phyloP scores from a whole-genome alignment of 2,329 filamentous ascomycete species.

The Colletotrichum cuscutae region DNA sequence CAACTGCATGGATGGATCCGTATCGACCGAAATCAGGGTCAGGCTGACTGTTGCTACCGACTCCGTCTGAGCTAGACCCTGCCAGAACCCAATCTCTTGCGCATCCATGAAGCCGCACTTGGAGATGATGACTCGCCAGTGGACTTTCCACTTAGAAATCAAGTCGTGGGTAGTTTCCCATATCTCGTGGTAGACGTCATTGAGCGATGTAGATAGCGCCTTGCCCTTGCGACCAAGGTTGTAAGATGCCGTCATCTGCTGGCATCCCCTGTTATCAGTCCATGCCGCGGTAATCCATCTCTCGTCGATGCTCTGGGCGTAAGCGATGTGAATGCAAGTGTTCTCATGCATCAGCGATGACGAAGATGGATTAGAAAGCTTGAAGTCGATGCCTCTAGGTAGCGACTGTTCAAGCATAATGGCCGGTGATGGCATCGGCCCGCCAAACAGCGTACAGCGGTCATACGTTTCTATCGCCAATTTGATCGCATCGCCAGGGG shows the following conservation, averaged over 20 bases:
- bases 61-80: conserved; percentile 62
- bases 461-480: conserved; percentile 83
- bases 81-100: conserved; percentile 72
- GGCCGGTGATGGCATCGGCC: conserved; percentile 72
- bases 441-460: conserved; percentile 70
- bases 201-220: conserved; percentile 61
- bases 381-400: conserved; percentile 80
- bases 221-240: conserved; percentile 72
- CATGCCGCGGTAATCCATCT: conserved; percentile 84
- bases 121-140: conserved; percentile 81
- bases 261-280: conserved; percentile 81
- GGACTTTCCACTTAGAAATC: conserved; percentile 74
- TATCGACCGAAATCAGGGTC: conserved; percentile 73
- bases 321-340: conserved; percentile 82
- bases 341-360: conserved; percentile 81
- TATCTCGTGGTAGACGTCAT: conserved; percentile 77
- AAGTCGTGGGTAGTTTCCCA: conserved; percentile 83
- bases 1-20: conserved; percentile 71
- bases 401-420: conserved; percentile 77
- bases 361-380: conserved; percentile 73
- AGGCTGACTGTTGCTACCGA: conserved; percentile 62
- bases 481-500: conserved; percentile 66
- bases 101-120: conserved; percentile 76
- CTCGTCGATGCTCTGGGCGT: conserved; percentile 79
- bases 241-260: conserved; percentile 79